phyloP scores from a whole-genome alignment of 1,139 yeast species.

The Debaryomyces sp. region DNA sequence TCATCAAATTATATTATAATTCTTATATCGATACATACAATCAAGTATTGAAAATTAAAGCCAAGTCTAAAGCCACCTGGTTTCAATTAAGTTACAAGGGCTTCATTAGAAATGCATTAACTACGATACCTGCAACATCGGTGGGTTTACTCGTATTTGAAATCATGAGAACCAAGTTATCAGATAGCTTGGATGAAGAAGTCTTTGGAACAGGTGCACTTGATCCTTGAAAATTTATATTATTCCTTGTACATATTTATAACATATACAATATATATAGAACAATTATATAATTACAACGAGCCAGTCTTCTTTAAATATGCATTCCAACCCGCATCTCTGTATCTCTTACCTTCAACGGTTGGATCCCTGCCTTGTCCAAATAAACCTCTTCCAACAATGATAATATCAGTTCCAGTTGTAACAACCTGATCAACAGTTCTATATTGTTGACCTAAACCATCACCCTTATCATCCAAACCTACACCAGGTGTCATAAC shows the following conservation, averaged over 20 bases:
- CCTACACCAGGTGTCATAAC: constrained; percentile 99
- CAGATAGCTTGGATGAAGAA: constrained; percentile 32
- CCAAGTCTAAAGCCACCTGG: constrained; percentile 59
- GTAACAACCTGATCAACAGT: constrained; percentile 82
- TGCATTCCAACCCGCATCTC: constrained; percentile 94
- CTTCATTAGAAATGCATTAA: constrained; percentile 67
- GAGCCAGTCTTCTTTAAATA: constrained; percentile 51
- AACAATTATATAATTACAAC: constrained; percentile 6
- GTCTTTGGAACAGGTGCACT: constrained; percentile 9
- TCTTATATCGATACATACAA: constrained; percentile 74
- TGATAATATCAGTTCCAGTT: constrained; percentile 89
- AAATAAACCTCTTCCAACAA: constrained; percentile 95
- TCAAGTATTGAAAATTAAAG: constrained; percentile 58
- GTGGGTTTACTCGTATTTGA: constrained; percentile 85
- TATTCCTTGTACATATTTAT: constrained; percentile 8
- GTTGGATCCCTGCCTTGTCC: constrained; percentile 95
- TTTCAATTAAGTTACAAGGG: constrained; percentile 76
- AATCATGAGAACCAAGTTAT: constrained; percentile 62
- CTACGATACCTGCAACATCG: constrained; percentile 85
- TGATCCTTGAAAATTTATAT: neutral
- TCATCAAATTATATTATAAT: constrained; percentile 58
- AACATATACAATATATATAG: constrained; percentile 2
- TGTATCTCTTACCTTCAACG: constrained; percentile 85
- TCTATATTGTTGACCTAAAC: constrained; percentile 94
- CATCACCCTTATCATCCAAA: constrained; percentile 95